A percentile compares a stretch with the other conserved stretches of the same genome.
These are phyloP conservation scores for Oryza australiensis DNA, from an alignment of 176 grass and related monocot species.

Conservation along the genomic window DNA sequence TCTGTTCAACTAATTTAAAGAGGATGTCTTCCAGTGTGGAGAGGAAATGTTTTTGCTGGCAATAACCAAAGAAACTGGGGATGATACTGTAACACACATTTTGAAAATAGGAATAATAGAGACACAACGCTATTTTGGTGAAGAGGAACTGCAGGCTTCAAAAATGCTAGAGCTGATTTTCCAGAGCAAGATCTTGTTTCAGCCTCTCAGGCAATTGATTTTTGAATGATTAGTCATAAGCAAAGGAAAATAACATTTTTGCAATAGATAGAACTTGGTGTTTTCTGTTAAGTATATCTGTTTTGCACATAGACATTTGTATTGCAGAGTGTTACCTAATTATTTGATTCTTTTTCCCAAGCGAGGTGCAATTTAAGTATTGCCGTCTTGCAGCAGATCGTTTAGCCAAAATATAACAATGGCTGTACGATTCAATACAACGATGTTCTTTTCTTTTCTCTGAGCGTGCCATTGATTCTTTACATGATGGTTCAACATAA, in stretches of 20 bases:
- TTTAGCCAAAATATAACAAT: too few species aligned
- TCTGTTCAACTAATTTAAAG: constrained; percentile 30
- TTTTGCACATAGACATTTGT: constrained; percentile 13
- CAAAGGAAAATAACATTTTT: background rate
- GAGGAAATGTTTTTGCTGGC: constrained; percentile 26
- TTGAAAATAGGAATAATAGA: too few species aligned
- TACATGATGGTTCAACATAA: background rate
- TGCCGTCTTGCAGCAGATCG: background rate
- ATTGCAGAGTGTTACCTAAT: background rate
- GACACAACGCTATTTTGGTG: too few species aligned
- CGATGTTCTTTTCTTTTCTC: too few species aligned
- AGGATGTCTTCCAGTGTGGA: constrained; percentile 16
- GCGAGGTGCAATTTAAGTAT: background rate
- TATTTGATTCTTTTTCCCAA: constrained; percentile 1
- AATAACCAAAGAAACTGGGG: constrained; percentile 32
- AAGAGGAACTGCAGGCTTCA: too few species aligned
- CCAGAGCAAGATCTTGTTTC: too few species aligned
- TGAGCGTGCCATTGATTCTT: background rate
- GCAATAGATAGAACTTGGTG: background rate
- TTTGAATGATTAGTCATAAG: constrained; percentile 2
- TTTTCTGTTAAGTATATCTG: background rate
- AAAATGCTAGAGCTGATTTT: too few species aligned
- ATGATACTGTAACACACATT: constrained; percentile 33
- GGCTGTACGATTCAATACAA: too few species aligned
- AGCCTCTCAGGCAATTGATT: background rate